A percentile compares a stretch with the other conserved stretches of the same genome.
Evolutionary conservation across 2,329 filamentous ascomycete species (phyloP).

Genomic region (Paramyrothecium roridum): DNA sequence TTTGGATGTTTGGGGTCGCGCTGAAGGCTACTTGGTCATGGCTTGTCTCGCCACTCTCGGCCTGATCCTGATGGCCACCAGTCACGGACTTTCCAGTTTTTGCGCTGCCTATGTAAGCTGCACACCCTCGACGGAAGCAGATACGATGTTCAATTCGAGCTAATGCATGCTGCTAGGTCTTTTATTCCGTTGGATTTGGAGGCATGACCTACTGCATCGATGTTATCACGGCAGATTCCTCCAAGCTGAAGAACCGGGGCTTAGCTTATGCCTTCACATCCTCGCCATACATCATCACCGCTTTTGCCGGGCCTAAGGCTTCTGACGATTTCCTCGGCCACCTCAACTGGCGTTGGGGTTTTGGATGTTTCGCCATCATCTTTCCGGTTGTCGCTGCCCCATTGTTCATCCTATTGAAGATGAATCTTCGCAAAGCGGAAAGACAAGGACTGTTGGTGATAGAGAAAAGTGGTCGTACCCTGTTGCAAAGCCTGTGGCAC

Average conservation of each 20-base stretch:
- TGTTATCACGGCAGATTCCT: constrained; percentile 65
- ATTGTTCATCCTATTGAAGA: constrained; percentile 47
- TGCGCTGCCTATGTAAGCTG: constrained; percentile 45
- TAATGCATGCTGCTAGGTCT: constrained; percentile 35
- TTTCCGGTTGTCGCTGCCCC: constrained; percentile 49
- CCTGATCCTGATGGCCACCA: constrained; percentile 62
- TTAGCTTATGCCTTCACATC: constrained; percentile 36
- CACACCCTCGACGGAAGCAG: neutral
- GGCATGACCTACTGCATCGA: constrained; percentile 61
- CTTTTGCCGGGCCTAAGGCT: constrained; percentile 31
- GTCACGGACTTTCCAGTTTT: constrained; percentile 35
- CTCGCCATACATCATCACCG: constrained; percentile 43
- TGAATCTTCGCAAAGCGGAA: constrained; percentile 52
- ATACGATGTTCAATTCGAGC: neutral
- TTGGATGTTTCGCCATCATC: constrained; percentile 58
- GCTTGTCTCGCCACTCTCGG: constrained; percentile 43
- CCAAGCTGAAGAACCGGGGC: constrained; percentile 33
- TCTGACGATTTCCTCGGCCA: constrained; percentile 17
- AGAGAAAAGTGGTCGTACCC: constrained; percentile 37
- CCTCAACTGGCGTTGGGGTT: constrained; percentile 31
- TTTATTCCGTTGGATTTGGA: constrained; percentile 59
- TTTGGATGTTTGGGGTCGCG: constrained; percentile 60
- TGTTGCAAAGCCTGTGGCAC: constrained; percentile 42
- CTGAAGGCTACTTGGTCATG: constrained; percentile 56
- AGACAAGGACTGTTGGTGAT: constrained; percentile 37